Base-by-base conservation (phyloP, 208 protist genomes). In the Novymonas esmeraldas region DNA sequence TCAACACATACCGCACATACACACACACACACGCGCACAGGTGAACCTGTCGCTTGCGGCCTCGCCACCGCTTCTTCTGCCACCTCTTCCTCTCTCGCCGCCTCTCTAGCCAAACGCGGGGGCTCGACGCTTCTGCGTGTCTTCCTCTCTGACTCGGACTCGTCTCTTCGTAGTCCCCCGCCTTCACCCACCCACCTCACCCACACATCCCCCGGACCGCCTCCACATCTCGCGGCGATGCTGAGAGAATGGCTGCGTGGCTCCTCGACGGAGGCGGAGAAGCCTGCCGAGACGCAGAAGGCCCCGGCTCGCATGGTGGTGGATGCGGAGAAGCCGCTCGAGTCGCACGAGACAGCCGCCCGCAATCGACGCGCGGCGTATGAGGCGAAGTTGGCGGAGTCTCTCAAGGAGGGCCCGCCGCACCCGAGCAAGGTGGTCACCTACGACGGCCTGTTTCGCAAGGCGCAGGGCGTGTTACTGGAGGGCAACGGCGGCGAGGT, bases 181-280 rank as follows among this genome's bases (percentile, higher is more conserved):
- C 36, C 11, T 41, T 11, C 36, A 5, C 36, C 36, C 11, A 14
- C 36, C 36, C 36, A 5, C 11, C 36, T 14, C 36, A 41, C 7
- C 36, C 5, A 5, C 36, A 41, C 36, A 5, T 41, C 36, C 36
- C 36, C 36, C 11, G 11, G 5, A 14, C 36, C 36, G 7, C 11
- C 36, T 11, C 11, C 11, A 41, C 36, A 41, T 41, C 36, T 11
- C 36, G 36, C 36, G 39, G 31, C 22, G 44, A 95, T 96, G 90
- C 81, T 96, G 80, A 85, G 79, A 70, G 85, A 94, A 57, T 96
- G 85, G 85, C 69, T 96, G 56, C 81, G 86, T 36, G 86, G 85
- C 1, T 81, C 80, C 2, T 78, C 76, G 11, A 51, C 28, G 33
- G 57, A 65, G 49, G 34, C 64, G 13, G 75, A 87, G 60, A 68